A percentile compares a stretch with the other conserved stretches of the same genome.
Evolutionary conservation across 768 basidiomycete species (phyloP).

Genomic region (Mycena indigotica): DNA sequence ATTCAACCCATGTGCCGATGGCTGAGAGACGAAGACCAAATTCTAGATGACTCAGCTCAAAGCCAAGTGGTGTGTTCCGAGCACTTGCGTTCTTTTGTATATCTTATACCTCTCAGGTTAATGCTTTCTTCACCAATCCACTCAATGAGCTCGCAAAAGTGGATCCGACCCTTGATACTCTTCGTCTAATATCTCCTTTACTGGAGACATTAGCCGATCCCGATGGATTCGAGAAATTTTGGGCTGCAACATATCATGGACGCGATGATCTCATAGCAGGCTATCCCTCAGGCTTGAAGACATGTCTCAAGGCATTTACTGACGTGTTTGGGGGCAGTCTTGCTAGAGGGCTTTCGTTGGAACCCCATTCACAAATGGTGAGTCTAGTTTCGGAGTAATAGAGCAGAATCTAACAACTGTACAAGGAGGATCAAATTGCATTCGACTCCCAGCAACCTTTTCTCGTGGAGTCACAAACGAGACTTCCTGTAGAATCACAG

Average conservation of each 20-base stretch:
- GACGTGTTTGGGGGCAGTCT: conserved; percentile 53
- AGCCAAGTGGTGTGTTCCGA: conserved; percentile 46
- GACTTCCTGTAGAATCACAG: not conserved
- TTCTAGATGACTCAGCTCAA: conserved; percentile 47
- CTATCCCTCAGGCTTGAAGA: conserved; percentile 47
- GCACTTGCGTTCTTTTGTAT: not conserved
- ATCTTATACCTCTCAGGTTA: conserved; percentile 24
- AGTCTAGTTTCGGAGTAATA: conserved; percentile 4
- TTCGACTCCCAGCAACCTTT: conserved; percentile 34
- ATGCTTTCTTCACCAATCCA: conserved; percentile 47
- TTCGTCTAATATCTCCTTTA: conserved; percentile 47
- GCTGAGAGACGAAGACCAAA: conserved; percentile 50
- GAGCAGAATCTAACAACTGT: not conserved
- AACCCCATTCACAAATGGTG: conserved; percentile 41
- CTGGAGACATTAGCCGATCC: conserved; percentile 55
- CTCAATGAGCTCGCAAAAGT: conserved; percentile 41
- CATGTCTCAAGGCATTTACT: conserved; percentile 47
- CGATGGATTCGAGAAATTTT: conserved; percentile 56
- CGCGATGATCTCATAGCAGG: conserved; percentile 35
- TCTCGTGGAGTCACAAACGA: not conserved
- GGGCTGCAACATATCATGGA: conserved; percentile 58
- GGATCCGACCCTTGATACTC: conserved; percentile 42
- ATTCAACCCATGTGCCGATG: conserved; percentile 47
- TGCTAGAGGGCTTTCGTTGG: conserved; percentile 44
- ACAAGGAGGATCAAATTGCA: conserved; percentile 22